Evolutionary conservation across 129 eudicot genomes (phyloP), one percentile per base, ranked within the genome.

Genomic region (Arctium minus): DNA sequence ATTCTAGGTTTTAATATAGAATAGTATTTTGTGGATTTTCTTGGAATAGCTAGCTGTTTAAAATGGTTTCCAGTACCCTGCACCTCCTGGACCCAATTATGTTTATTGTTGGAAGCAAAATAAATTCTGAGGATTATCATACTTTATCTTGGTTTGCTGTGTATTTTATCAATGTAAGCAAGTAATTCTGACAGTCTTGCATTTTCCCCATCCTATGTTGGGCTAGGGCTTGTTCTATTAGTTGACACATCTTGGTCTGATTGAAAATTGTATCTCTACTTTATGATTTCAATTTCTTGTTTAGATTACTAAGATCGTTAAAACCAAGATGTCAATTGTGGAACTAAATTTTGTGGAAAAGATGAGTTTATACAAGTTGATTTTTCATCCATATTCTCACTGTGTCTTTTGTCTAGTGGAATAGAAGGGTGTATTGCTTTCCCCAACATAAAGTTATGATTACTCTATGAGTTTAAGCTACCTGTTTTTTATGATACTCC

Each of bases 31-130:
- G 31, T 77, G 36, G 73, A 77, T 30, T 38, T 71, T 37, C 31
- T 73, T 83, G 65, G 60, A 83, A 53, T 83, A 36, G 62, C 64
- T 76, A 70, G 46, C 75, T 17, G 11, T 72, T 80, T 8, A 80
- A 80, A 53, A 1, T 79, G 32, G 53, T 71, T 75, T 30, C 70
- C 15, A 18, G 46, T 67, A 2, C 11, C 74, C 46, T 81, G 70
- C 60, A 36, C 73, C 65, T 37, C 81, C 33, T 33, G 10, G 73
- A 11, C 29, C 13, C 27, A 44, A 1, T 74, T 4, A 42, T 75
- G 39, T 75, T 10, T 46, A 29, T 75, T 11, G 37, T 37, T 46
- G 53, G 38, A 30, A 30, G 70, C 65, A 46, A 11, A 15, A 46
- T 46, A 32, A 75, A 75, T 46, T 75, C 68, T 12, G 67, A 42